Conservation (phyloP, 495 filamentous ascomycete genomes). For the Penicillium atrosanguineum region DNA sequence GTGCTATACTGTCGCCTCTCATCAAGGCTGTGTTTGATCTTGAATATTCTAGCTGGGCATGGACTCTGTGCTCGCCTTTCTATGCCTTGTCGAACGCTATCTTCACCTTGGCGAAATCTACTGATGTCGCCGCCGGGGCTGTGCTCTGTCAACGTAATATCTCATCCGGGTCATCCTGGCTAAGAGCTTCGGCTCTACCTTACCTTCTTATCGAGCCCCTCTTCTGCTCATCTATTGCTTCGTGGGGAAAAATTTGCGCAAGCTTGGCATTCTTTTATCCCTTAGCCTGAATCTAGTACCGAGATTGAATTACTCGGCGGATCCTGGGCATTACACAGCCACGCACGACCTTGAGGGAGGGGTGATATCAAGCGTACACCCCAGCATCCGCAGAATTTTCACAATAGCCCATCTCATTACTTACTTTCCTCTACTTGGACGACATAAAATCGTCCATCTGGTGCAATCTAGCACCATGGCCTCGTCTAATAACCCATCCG, state of each 20-base stretch:
- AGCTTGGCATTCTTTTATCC: conserved; percentile 7
- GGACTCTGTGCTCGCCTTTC: neutral
- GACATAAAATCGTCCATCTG: conserved; percentile 1
- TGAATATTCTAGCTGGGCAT: neutral
- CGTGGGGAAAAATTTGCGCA: neutral
- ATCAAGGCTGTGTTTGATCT: neutral
- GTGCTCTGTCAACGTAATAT: conserved; percentile 1
- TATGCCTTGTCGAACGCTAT: neutral
- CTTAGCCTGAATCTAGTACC: neutral
- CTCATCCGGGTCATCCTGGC: neutral
- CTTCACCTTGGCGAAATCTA: neutral
- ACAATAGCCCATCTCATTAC: neutral
- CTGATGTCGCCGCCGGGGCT: conserved; percentile 1
- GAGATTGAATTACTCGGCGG: neutral
- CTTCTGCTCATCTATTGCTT: neutral
- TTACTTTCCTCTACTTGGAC: conserved; percentile 6
- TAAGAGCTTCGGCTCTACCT: neutral
- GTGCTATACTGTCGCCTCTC: neutral
- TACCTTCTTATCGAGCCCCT: neutral
- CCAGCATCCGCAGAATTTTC: neutral
- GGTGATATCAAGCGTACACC: neutral
- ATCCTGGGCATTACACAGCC: conserved; percentile 14
- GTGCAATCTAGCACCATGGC: conserved; percentile 17
- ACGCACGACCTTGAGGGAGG: neutral
- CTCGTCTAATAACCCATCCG: conserved; percentile 14